Evolutionary conservation across 208 protist genomes (phyloP).

Genomic region (Naegleria lovaniensis): DNA sequence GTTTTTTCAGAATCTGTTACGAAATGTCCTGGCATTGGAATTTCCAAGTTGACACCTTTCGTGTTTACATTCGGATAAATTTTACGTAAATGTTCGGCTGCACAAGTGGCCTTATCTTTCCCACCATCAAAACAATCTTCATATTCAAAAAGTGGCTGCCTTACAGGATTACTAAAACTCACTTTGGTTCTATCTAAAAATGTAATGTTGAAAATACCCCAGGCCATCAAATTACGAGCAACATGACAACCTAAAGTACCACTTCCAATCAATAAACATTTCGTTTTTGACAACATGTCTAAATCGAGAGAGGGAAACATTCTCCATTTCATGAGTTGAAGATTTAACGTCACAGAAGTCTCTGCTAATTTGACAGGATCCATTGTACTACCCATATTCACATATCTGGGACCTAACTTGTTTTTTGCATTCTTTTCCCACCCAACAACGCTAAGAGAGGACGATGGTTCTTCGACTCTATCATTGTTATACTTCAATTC

Average conservation of each 20-base stretch:
- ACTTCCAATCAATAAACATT: constrained; percentile 86
- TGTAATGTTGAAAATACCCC: constrained; percentile 89
- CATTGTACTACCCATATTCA: constrained; percentile 72
- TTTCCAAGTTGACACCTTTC: not conserved
- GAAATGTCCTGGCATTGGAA: constrained; percentile 26
- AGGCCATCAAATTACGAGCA: constrained; percentile 85
- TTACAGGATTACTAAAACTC: constrained; percentile 90
- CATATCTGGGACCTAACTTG: constrained; percentile 47
- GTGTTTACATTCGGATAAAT: constrained; percentile 22
- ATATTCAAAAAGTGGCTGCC: constrained; percentile 63
- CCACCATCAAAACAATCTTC: constrained; percentile 48
- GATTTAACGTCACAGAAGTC: constrained; percentile 69
- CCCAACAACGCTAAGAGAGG: constrained; percentile 43
- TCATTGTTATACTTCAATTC: not conserved
- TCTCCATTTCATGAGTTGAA: constrained; percentile 96
- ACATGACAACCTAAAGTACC: constrained; percentile 98
- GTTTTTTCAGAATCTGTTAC: constrained; percentile 36
- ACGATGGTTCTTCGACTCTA: not conserved
- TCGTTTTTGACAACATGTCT: constrained; percentile 64
- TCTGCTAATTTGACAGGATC: constrained; percentile 64
- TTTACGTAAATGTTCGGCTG: constrained; percentile 24
- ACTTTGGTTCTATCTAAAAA: constrained; percentile 89
- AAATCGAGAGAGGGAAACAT: constrained; percentile 83
- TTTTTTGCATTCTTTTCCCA: constrained; percentile 65
- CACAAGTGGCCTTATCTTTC: constrained; percentile 32